These are phyloP conservation scores for Breviolum minutum DNA, from an alignment of 73 alveolate species.

Conservation along the genomic window DNA sequence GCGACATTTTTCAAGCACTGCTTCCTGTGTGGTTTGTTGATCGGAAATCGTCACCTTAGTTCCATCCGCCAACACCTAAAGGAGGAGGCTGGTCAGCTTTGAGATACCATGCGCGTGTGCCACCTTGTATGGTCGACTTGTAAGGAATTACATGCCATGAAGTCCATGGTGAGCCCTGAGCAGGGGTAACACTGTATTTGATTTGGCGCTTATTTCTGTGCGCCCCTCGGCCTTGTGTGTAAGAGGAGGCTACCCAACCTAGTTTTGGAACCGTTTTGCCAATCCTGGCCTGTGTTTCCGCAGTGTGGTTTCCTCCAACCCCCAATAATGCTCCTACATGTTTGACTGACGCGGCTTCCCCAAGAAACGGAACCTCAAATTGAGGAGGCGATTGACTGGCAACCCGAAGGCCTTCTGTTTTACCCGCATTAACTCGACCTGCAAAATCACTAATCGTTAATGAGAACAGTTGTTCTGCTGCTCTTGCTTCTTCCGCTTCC, in stretches of 20 bases:
- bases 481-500: background rate
- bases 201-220: background rate
- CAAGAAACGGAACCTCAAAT: background rate
- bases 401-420: slow-evolving; percentile 19
- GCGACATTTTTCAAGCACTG: no score
- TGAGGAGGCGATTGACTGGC: background rate
- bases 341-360: background rate
- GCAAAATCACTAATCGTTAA: background rate
- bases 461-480: background rate
- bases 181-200: background rate
- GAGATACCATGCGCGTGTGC: no score
- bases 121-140: no score
- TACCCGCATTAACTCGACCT: background rate
- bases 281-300: background rate
- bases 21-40: no score
- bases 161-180: no score
- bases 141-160: no score
- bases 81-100: no score
- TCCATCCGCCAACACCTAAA: no score
- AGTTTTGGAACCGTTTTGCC: background rate
- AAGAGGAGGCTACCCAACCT: background rate
- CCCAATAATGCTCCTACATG: slow-evolving; percentile 30
- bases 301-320: background rate
- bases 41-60: no score
- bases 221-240: background rate